Conservation (phyloP, 2,329 filamentous ascomycete genomes). For the Diaporthe sp. region DNA sequence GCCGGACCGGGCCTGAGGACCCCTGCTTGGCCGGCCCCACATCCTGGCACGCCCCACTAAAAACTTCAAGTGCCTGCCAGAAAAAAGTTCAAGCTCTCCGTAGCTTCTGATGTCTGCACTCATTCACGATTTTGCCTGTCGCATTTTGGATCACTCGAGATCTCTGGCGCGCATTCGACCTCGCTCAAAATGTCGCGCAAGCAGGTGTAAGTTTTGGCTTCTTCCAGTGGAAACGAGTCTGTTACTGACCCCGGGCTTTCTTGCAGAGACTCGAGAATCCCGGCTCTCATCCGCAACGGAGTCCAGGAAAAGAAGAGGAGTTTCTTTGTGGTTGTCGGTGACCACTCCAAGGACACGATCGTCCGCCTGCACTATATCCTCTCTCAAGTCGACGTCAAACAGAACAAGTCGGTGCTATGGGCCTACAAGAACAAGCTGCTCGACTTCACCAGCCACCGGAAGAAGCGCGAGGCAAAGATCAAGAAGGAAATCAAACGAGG, state of each 20-base stretch:
- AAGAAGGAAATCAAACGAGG: conserved; percentile 98
- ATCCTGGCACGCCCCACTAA: conserved; percentile 35
- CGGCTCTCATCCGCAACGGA: conserved; percentile 90
- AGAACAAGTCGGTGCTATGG: conserved; percentile 97
- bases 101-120: conserved; percentile 6
- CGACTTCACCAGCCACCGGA: conserved; percentile 93
- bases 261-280: conserved; percentile 86
- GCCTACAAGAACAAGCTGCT: conserved; percentile 98
- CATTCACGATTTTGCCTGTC: not conserved
- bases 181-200: conserved; percentile 69
- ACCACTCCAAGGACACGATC: conserved; percentile 95
- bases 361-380: conserved; percentile 94
- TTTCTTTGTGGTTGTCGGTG: conserved; percentile 97
- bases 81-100: conserved; percentile 37
- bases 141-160: conserved; percentile 28
- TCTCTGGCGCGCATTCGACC: conserved; percentile 34
- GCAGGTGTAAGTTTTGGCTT: conserved; percentile 59
- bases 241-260: conserved; percentile 26
- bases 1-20: not conserved
- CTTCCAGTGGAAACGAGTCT: not conserved
- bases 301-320: conserved; percentile 96
- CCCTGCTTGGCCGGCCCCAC: not conserved
- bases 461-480: conserved; percentile 98
- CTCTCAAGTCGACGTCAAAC: conserved; percentile 88
- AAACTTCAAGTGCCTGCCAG: conserved; percentile 35